Evolutionary conservation across 768 basidiomycete genomes (phyloP).

Genomic region (Termitomyces sp.): DNA sequence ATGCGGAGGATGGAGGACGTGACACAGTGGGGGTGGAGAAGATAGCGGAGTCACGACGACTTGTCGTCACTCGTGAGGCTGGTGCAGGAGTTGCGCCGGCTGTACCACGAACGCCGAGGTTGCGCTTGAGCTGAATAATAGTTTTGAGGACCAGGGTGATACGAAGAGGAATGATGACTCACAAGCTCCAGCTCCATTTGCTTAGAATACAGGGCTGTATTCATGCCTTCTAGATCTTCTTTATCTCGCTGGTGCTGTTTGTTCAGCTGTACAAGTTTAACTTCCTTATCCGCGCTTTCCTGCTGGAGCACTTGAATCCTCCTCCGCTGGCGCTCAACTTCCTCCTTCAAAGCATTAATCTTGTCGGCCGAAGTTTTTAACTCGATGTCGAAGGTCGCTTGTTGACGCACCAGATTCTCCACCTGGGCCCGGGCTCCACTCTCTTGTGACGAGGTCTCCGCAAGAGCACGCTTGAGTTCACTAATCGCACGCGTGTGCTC

Average conservation of each 20-base stretch:
- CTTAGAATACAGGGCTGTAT: slow-evolving; percentile 90
- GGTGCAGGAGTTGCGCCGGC: slow-evolving; percentile 52
- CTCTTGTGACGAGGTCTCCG: slow-evolving; percentile 41
- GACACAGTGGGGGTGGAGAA: slow-evolving; percentile 46
- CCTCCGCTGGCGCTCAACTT: slow-evolving; percentile 51
- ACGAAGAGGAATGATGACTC: slow-evolving; percentile 19
- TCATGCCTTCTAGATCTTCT: slow-evolving; percentile 78
- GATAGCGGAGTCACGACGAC: slow-evolving; percentile 52
- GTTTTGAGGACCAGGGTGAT: not conserved
- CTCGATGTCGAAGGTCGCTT: slow-evolving; percentile 51
- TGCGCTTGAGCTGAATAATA: slow-evolving; percentile 53
- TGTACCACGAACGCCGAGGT: slow-evolving; percentile 48
- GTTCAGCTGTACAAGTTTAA: slow-evolving; percentile 67
- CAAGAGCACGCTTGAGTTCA: slow-evolving; percentile 40
- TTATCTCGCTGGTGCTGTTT: slow-evolving; percentile 69
- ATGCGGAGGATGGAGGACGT: slow-evolving; percentile 52
- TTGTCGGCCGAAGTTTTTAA: slow-evolving; percentile 43
- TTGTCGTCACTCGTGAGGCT: slow-evolving; percentile 28
- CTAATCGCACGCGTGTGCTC: slow-evolving; percentile 46
- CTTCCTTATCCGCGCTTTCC: slow-evolving; percentile 80
- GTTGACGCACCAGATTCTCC: slow-evolving; percentile 45
- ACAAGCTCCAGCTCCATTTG: slow-evolving; percentile 93
- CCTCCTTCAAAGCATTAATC: slow-evolving; percentile 43
- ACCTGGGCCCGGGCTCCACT: slow-evolving; percentile 39
- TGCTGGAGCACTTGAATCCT: slow-evolving; percentile 70